Evolutionary conservation across 192 early-diverging fungal genomes (phyloP).

Genomic region (Coemansia sp.): DNA sequence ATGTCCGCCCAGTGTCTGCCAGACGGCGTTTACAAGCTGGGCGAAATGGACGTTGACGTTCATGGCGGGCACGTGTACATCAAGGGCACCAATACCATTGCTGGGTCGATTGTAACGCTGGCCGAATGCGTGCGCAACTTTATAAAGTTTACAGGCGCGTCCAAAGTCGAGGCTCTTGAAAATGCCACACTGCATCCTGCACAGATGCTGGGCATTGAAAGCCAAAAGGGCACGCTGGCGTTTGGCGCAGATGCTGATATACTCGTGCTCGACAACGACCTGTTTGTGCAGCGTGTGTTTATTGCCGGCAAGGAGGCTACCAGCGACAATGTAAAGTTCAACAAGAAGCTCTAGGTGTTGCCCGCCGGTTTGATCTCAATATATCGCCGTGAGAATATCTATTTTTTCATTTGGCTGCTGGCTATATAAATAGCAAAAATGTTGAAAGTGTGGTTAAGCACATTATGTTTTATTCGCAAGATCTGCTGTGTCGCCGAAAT

Average conservation of each 20-base stretch:
- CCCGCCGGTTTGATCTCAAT: no score
- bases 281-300: slow-evolving; percentile 69
- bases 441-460: not conserved
- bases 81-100: slow-evolving; percentile 71
- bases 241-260: slow-evolving; percentile 76
- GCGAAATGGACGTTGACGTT: slow-evolving; percentile 65
- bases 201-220: slow-evolving; percentile 65
- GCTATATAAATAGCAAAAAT: not conserved
- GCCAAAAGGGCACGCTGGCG: slow-evolving; percentile 69
- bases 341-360: slow-evolving; percentile 16
- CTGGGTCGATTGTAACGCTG: slow-evolving; percentile 67
- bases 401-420: not conserved
- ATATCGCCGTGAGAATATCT: no score
- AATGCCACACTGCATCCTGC: slow-evolving; percentile 79
- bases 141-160: slow-evolving; percentile 70
- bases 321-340: slow-evolving; percentile 27
- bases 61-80: slow-evolving; percentile 66
- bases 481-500: slow-evolving; percentile 32
- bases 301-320: slow-evolving; percentile 62
- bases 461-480: slow-evolving; percentile 47
- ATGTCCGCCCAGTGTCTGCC: slow-evolving; percentile 74
- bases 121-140: slow-evolving; percentile 77
- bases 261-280: slow-evolving; percentile 63
- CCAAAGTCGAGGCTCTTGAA: slow-evolving; percentile 74
- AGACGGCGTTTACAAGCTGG: slow-evolving; percentile 66